These are phyloP conservation scores for Globisporangium viniferum DNA, from an alignment of 352 stramenopile genomes.

Conservation along the genomic window DNA sequence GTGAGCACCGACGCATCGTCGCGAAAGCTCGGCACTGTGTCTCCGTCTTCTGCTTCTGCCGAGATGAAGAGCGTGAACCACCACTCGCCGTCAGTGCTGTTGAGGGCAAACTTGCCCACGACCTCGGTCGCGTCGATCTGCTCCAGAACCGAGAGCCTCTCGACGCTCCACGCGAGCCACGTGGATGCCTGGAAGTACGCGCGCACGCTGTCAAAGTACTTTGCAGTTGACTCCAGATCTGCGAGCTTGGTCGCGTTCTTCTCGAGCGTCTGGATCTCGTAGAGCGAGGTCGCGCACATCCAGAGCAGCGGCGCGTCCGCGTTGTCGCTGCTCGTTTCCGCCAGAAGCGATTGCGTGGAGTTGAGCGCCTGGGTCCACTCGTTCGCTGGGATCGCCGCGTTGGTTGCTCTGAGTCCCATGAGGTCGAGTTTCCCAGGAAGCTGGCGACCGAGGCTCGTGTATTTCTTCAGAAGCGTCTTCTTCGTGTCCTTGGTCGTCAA, in stretches of 20 bases:
- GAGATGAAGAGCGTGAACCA: background rate
- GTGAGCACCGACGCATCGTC: background rate
- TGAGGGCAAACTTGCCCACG: background rate
- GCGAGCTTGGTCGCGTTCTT: background rate
- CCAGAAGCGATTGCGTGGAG: background rate
- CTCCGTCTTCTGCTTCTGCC: background rate
- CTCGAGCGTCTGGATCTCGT: background rate
- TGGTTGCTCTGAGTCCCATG: background rate
- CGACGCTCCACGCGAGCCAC: background rate
- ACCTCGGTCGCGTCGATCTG: constrained; percentile 1
- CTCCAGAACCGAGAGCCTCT: background rate
- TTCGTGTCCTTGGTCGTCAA: background rate
- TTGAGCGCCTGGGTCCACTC: constrained; percentile 1
- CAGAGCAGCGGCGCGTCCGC: background rate
- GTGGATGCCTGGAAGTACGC: background rate
- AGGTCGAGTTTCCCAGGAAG: background rate
- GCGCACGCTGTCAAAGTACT: constrained; percentile 3
- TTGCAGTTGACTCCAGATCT: background rate
- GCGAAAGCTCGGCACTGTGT: background rate
- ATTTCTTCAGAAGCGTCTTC: background rate
- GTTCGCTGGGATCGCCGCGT: background rate
- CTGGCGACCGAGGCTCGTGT: background rate
- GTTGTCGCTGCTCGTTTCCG: background rate
- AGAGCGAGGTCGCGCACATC: background rate
- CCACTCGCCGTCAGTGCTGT: background rate